These are phyloP conservation scores for Phytophthora niederhauseri DNA, from an alignment of 352 stramenopile species.

Conservation along the genomic window DNA sequence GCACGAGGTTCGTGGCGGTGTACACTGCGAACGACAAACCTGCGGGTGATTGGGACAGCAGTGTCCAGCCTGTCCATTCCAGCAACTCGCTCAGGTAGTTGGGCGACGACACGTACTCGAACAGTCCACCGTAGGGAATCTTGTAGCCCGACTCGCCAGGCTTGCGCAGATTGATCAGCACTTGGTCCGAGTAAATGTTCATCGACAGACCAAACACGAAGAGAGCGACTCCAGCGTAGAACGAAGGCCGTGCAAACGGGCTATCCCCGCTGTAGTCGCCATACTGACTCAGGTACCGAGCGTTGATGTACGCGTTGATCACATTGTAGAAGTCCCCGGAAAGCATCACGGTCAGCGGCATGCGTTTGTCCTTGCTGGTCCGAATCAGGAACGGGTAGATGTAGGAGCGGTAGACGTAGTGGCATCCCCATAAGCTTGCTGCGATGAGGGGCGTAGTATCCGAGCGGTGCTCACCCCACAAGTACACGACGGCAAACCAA, in stretches of 20 bases:
- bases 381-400: constrained; percentile 79
- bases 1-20: constrained; percentile 55
- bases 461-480: constrained; percentile 43
- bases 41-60: constrained; percentile 63
- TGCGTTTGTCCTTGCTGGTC: constrained; percentile 51
- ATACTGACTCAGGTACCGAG: constrained; percentile 63
- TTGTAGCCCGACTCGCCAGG: constrained; percentile 62
- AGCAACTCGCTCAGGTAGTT: constrained; percentile 84
- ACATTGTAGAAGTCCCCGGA: constrained; percentile 66
- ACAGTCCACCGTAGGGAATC: constrained; percentile 66
- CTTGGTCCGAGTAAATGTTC: constrained; percentile 74
- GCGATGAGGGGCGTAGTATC: constrained; percentile 51
- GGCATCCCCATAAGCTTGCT: constrained; percentile 58
- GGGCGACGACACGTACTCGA: constrained; percentile 72
- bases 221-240: constrained; percentile 55
- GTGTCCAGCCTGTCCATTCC: constrained; percentile 71
- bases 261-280: constrained; percentile 54
- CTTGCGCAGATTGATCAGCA: constrained; percentile 69
- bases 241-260: constrained; percentile 45
- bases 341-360: constrained; percentile 67
- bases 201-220: constrained; percentile 60
- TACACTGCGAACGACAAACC: constrained; percentile 58
- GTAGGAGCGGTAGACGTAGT: constrained; percentile 77
- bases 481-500: constrained; percentile 61
- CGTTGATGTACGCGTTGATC: constrained; percentile 80